These are phyloP conservation scores for Setaria italica DNA, from an alignment of 202 grass and related monocot genomes.

Conservation along the genomic window DNA sequence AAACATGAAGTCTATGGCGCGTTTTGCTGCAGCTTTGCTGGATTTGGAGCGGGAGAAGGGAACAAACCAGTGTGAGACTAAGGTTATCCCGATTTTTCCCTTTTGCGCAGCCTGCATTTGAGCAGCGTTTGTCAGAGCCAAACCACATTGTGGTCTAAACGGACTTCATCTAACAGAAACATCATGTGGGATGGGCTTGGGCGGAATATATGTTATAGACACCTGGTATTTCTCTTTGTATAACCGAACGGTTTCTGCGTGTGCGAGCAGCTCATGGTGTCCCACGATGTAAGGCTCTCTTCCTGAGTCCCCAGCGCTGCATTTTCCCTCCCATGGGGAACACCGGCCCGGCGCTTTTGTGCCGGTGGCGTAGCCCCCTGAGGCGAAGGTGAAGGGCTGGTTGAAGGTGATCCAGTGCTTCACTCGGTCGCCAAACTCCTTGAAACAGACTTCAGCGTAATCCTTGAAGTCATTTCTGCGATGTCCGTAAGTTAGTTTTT, in stretches of 20 bases:
- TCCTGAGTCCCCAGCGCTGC: constrained; percentile 53
- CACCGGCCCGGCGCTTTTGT: constrained; percentile 41
- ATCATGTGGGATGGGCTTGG: too few relatives aligned
- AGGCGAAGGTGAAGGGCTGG: constrained; percentile 51
- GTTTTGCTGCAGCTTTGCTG: constrained; percentile 4
- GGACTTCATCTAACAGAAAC: background rate
- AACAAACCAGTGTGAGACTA: constrained; percentile 56
- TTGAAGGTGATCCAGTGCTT: constrained; percentile 83
- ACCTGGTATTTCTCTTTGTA: constrained; percentile 66
- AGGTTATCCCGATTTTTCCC: constrained; percentile 57
- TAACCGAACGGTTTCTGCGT: constrained; percentile 40
- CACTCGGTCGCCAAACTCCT: constrained; percentile 68
- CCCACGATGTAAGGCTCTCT: constrained; percentile 57
- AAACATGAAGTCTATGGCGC: constrained; percentile 60
- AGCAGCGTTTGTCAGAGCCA: background rate
- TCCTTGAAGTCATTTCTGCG: constrained; percentile 60
- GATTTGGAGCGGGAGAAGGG: constrained; percentile 58
- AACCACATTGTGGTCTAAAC: background rate
- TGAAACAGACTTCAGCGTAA: constrained; percentile 69
- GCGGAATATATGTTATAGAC: background rate
- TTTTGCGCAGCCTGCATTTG: constrained; percentile 44
- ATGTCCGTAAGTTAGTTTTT: background rate
- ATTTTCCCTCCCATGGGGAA: constrained; percentile 43
- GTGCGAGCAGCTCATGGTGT: constrained; percentile 58
- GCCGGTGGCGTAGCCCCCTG: constrained; percentile 27